Evolutionary conservation across 2,329 filamentous ascomycete species (phyloP).

Genomic region (Colletotrichum tofieldiae): DNA sequence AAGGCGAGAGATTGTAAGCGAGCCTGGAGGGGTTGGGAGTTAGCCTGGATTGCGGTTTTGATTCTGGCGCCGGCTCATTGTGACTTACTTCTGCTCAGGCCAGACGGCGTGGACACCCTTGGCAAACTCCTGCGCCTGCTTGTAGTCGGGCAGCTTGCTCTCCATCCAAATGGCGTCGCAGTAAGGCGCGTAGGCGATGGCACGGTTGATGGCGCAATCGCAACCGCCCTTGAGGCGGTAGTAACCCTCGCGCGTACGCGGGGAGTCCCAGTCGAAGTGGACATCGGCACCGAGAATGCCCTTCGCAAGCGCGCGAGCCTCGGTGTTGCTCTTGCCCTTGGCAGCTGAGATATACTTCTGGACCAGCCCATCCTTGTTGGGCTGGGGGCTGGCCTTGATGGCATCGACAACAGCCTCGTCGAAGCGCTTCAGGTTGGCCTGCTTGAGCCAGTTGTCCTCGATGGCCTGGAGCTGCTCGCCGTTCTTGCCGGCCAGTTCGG

Average conservation of each 20-base stretch:
- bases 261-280: slow-evolving; percentile 95
- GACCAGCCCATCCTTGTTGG: slow-evolving; percentile 79
- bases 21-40: slow-evolving; percentile 69
- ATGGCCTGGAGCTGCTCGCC: slow-evolving; percentile 89
- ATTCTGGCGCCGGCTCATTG: neutral
- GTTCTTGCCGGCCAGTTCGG: slow-evolving; percentile 85
- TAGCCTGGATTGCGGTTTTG: neutral
- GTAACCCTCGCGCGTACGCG: slow-evolving; percentile 93
- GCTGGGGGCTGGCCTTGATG: slow-evolving; percentile 78
- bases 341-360: slow-evolving; percentile 76
- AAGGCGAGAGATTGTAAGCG: slow-evolving; percentile 97
- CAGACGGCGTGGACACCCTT: slow-evolving; percentile 93
- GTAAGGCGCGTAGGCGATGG: slow-evolving; percentile 92
- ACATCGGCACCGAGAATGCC: slow-evolving; percentile 84
- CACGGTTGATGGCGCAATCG: slow-evolving; percentile 91
- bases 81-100: slow-evolving; percentile 92
- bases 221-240: slow-evolving; percentile 94
- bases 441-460: slow-evolving; percentile 87
- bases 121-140: slow-evolving; percentile 93
- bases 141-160: slow-evolving; percentile 93
- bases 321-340: slow-evolving; percentile 88
- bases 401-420: slow-evolving; percentile 89
- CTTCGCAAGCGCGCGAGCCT: slow-evolving; percentile 86
- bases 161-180: slow-evolving; percentile 99
- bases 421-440: slow-evolving; percentile 90